Evolutionary conservation across 140 eudicot species (phyloP).

Genomic region (Flaveria floridana): DNA sequence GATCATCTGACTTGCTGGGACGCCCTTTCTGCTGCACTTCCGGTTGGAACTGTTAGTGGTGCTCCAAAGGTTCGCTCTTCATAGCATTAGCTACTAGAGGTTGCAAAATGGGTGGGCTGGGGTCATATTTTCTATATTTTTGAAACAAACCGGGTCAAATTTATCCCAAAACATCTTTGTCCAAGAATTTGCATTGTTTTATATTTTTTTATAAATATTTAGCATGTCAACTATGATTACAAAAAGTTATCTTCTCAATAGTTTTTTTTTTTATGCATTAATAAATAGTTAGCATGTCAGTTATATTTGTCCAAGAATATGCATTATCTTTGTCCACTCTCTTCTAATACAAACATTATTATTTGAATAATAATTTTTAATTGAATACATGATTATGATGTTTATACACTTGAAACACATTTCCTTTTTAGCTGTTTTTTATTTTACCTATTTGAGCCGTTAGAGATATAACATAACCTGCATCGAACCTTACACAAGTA

Average conservation of each 20-base stretch:
- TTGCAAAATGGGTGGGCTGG: slow-evolving; percentile 2
- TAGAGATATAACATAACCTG: not conserved
- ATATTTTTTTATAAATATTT: not conserved
- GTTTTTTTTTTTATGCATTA: not conserved
- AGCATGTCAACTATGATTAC: not conserved
- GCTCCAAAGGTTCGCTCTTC: slow-evolving; percentile 67
- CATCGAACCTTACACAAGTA: not conserved
- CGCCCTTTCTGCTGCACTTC: slow-evolving; percentile 75
- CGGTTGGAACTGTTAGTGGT: slow-evolving; percentile 92
- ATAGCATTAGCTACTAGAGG: not conserved
- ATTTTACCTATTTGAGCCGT: not conserved
- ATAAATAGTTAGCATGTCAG: not conserved
- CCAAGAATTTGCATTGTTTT: not conserved
- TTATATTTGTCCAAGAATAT: no score
- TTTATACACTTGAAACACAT: not conserved
- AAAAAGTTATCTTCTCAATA: not conserved
- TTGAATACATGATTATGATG: not conserved
- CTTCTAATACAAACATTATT: no score
- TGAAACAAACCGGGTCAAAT: not conserved
- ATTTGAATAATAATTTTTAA: no score
- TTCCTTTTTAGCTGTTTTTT: not conserved
- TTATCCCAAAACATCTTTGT: not conserved
- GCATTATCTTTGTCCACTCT: no score
- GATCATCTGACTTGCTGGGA: slow-evolving; percentile 79
- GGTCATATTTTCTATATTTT: not conserved